Percentiles rank a stretch among this genome's conserved stretches.
Evolutionary conservation across 140 eudicot species (phyloP).

Genomic region (Cichorium intybus): DNA sequence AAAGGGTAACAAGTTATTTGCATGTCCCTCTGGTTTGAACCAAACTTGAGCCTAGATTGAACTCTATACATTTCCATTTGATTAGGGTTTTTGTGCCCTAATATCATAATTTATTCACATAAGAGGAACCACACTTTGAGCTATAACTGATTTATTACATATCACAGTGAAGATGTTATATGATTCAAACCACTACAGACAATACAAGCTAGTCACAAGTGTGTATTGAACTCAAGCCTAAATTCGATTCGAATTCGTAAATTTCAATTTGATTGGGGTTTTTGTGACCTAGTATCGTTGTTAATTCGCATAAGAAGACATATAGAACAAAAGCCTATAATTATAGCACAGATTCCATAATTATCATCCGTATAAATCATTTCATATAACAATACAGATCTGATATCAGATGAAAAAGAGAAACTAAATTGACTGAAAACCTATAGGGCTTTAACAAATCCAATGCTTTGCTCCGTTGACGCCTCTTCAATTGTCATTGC

Average conservation of each 20-base stretch:
- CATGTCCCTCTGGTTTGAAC: neutral
- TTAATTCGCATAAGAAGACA: neutral
- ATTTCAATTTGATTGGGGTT: neutral
- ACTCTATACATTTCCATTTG: neutral
- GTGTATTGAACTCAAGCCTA: neutral
- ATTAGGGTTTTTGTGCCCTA: conserved; percentile 2
- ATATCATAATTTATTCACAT: neutral
- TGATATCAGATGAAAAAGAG: neutral
- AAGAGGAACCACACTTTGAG: neutral
- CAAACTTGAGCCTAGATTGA: conserved; percentile 1
- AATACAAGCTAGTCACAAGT: conserved; percentile 1
- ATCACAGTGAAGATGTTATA: neutral
- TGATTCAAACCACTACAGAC: neutral
- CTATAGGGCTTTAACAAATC: conserved; percentile 86
- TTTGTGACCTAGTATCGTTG: neutral
- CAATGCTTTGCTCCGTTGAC: conserved; percentile 76
- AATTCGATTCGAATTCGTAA: neutral
- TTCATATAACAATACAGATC: conserved; percentile 27
- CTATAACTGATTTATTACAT: neutral
- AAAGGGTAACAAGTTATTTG: conserved; percentile 9
- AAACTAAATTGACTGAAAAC: conserved; percentile 23
- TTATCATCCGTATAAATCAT: neutral
- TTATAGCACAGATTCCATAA: neutral
- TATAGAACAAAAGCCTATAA: conserved; percentile 1
- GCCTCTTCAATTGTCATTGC: conserved; percentile 66